Base-by-base conservation (phyloP, 352 stramenopile genomes). In the Globisporangium rhizosaccharum region DNA sequence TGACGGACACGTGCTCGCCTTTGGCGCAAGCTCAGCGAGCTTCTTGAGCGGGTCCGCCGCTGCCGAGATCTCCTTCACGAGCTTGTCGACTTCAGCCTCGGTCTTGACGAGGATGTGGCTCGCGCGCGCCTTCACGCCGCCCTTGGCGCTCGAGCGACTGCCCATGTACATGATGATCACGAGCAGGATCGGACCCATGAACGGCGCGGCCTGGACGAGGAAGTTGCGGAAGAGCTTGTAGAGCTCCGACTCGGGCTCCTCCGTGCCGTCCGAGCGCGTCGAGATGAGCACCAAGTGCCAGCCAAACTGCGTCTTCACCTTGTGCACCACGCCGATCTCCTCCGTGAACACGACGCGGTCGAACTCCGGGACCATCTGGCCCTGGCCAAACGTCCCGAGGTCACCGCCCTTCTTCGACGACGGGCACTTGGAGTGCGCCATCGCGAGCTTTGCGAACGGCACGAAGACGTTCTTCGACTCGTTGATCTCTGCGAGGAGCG, bases 281-380 rank as follows among this genome's bases (percentile, higher is more conserved):
- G 74, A 84, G 49, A 81, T 78, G 55, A 87, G 68, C 51, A 88
- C 66, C 15, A 87, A 54, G 60, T 88, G 78, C 76, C 76, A 88
- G 30, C 78, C 78, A 39, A 88, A 86, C 67, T 93, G 84, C 30
- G 84, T 93, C 68, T 93, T 62, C 41, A 93, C 84, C 73, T 93
- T 93, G 79, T 91, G 79, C 49, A 92, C 73, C 15, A 73, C 77
- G 42, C 77, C 83, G 11, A 90, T 67, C 1, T 83, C 72, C 53
- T 82, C 68, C 53, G 85, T 76, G 53, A 92, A 92, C 47, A 75
- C 83, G 52, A 90, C 72, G 42, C 69, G 69, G 62, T 92, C 83
- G 55, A 92, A 93, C 63, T 80, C 70, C 0, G 79, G 73, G 36
- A 90, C 79, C 81, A 93, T 91, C 63, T 90, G 76, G 15, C 83